Evolutionary conservation across 176 grass and related monocot genomes (phyloP).

Genomic region (Zea mays): Zm-B73-REFERENCE-NAM-5.0 NC_050096.1:39325001-39325500

Average conservation of each 20-base stretch:
- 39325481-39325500: conserved; percentile 60
- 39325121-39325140: conserved; percentile 26
- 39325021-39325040: conserved; percentile 40
- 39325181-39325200: background rate
- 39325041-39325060: conserved; percentile 49
- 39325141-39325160: conserved; percentile 20
- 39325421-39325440: conserved; percentile 65
- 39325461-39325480: conserved; percentile 59
- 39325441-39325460: conserved; percentile 62
- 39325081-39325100: conserved; percentile 60
- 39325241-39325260: conserved; percentile 10
- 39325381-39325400: conserved; percentile 37
- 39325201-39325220: background rate
- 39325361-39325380: conserved; percentile 29
- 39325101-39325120: conserved; percentile 40
- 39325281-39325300: background rate
- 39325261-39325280: background rate
- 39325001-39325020: conserved; percentile 48
- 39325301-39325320: background rate
- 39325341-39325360: background rate
- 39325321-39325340: conserved; percentile 1
- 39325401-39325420: conserved; percentile 45
- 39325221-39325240: conserved; percentile 23
- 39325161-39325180: conserved; percentile 11
- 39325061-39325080: conserved; percentile 57